phyloP scores from a whole-genome alignment of 2,329 filamentous ascomycete genomes.

The Zopfia rhizophila region DNA sequence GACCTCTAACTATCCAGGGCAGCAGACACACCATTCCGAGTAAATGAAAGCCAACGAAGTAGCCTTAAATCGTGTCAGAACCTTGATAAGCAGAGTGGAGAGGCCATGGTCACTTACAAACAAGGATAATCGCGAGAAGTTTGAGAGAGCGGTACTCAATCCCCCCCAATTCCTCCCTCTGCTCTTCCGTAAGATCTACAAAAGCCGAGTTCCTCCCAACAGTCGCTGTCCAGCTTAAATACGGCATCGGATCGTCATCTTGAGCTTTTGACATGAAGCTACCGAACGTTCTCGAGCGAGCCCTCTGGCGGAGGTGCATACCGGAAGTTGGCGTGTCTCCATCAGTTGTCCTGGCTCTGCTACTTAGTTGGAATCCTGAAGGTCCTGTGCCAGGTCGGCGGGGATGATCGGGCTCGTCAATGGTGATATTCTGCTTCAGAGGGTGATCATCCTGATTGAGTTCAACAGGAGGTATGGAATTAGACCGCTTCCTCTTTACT shows the following conservation, averaged over 20 bases:
- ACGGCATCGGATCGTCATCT: conserved; percentile 73
- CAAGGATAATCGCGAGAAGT: conserved; percentile 80
- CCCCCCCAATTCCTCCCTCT: conserved; percentile 93
- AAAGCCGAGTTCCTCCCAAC: conserved; percentile 94
- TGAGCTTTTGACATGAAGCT: conserved; percentile 67
- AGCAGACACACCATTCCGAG: conserved; percentile 78
- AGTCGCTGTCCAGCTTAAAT: conserved; percentile 93
- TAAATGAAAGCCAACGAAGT: conserved; percentile 85
- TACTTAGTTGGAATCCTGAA: conserved; percentile 30
- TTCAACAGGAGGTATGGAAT: conserved; percentile 39
- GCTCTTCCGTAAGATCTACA: conserved; percentile 85
- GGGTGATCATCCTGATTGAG: conserved; percentile 53
- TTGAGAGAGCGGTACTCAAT: conserved; percentile 96
- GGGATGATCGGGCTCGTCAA: conserved; percentile 68
- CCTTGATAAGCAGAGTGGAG: not conserved
- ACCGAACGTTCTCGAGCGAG: conserved; percentile 64
- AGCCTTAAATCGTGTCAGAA: conserved; percentile 55
- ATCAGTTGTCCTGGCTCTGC: conserved; percentile 24
- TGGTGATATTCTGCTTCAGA: conserved; percentile 69
- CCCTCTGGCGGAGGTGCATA: conserved; percentile 37
- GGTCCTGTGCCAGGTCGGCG: conserved; percentile 41
- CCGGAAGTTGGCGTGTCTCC: conserved; percentile 20
- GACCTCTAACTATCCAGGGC: conserved; percentile 79
- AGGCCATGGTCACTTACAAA: conserved; percentile 49
- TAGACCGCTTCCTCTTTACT: conserved; percentile 30